Evolutionary conservation across 2,329 filamentous ascomycete genomes (phyloP).

Genomic region (Trichoderma oligosporum): DNA sequence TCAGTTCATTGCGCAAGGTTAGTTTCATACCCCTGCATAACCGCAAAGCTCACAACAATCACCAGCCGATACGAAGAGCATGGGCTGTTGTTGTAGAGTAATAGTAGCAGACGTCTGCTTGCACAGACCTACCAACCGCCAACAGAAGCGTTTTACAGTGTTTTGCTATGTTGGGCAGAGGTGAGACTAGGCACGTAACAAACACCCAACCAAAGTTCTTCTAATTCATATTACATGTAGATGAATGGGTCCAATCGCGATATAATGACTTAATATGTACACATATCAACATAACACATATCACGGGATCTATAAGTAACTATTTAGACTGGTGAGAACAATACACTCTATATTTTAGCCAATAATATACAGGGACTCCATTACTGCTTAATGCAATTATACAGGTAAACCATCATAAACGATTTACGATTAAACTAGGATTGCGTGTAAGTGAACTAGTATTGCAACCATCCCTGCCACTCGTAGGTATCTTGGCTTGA

Average conservation of each 20-base stretch:
- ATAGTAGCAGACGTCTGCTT: not conserved
- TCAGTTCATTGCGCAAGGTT: not conserved
- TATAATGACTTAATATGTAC: not conserved
- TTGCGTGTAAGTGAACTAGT: too few relatives aligned
- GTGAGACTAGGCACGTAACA: too few relatives aligned
- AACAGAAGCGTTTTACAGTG: not conserved
- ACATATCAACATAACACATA: not conserved
- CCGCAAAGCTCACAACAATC: not conserved
- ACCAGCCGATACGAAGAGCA: not conserved
- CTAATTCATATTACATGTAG: not conserved
- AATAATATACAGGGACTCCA: too few relatives aligned
- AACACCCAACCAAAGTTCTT: not conserved
- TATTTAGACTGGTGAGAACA: too few relatives aligned
- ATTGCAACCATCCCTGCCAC: too few relatives aligned
- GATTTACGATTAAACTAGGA: too few relatives aligned
- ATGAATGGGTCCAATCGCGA: not conserved
- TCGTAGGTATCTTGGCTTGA: not conserved
- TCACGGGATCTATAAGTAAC: not conserved
- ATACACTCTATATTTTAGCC: too few relatives aligned
- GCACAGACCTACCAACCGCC: not conserved
- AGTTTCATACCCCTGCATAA: not conserved
- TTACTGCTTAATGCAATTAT: too few relatives aligned
- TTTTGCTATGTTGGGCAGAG: not conserved
- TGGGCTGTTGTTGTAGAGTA: not conserved
- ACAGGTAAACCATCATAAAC: too few relatives aligned